These are phyloP conservation scores for Fusarium tuaranense DNA, from an alignment of 2,329 filamentous ascomycete genomes.

Conservation along the genomic window DNA sequence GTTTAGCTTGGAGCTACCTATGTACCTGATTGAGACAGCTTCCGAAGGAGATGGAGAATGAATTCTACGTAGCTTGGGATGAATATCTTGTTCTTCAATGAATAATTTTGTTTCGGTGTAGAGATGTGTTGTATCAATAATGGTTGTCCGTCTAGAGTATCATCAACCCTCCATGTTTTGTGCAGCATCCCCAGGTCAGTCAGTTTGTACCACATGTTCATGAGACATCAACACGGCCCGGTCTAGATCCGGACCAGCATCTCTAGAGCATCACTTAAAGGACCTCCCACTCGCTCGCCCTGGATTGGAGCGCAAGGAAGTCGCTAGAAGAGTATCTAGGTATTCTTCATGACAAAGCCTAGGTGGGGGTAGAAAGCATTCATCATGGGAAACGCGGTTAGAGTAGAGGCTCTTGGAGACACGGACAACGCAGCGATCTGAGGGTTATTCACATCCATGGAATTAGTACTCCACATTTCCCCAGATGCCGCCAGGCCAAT, in stretches of 20 bases:
- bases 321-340: neutral
- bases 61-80: neutral
- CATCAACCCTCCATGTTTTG: neutral
- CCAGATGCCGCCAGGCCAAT: conserved; percentile 16
- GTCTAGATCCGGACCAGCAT: conserved; percentile 14
- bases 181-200: neutral
- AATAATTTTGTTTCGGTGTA: neutral
- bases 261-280: conserved; percentile 2
- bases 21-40: neutral
- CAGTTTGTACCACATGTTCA: neutral
- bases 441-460: conserved; percentile 1
- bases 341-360: conserved; percentile 27
- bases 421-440: conserved; percentile 1
- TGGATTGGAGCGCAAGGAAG: conserved; percentile 16
- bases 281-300: neutral
- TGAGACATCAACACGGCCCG: conserved; percentile 12
- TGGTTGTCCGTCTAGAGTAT: neutral
- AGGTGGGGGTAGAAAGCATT: conserved; percentile 4
- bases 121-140: neutral
- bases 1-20: neutral
- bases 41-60: neutral
- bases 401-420: conserved; percentile 1
- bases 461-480: conserved; percentile 23
- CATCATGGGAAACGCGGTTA: conserved; percentile 6
- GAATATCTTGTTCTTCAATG: neutral